Evolutionary conservation across 2,329 filamentous ascomycete genomes (phyloP), one percentile per base, ranked within the genome.

Genomic region (Aureobasidium leucospermi): DNA sequence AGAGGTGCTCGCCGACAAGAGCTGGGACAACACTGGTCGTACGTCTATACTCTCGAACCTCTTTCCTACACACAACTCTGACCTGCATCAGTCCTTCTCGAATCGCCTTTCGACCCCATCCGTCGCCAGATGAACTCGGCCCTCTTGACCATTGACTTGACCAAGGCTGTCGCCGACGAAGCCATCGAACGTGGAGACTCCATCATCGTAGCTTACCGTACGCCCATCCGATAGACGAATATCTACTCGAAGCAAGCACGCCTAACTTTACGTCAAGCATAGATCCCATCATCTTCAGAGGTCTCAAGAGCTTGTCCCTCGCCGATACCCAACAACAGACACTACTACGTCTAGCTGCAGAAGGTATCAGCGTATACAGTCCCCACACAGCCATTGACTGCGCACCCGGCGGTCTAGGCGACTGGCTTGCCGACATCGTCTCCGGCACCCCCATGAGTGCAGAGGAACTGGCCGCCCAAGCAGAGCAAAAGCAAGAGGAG

Each of bases 261-360:
- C 36, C 68, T 71, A 66, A 71, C 63, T 62, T 45, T 62, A 63
- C 59, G 58, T 65, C 62, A 70, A 70, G 65, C 58, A 62, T 66
- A 95, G 90, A 99, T 74, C 94, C 94, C 23, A 94, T 97, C 71
- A 97, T 99, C 70, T 99, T 99, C 79, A 85, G 89, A 51, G 89
- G 89, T 57, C 81, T 99, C 66, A 99, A 96, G 75, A 87, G 89
- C 64, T 78, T 99, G 70, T 96, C 90, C 36, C 82, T 91, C 49
- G 81, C 81, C 63, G 89, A 99, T 70, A 83, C 90, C 9, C 94
- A 97, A 73, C 94, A 99, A 71, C 82, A 86, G 45, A 89, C 89
- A 6, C 83, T 99, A 34, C 80, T 99, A 4, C 83, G 87, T 46
- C 82, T 99, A 11, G 88, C 87, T 48, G 88, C 89, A 63, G 85